Evolutionary conservation across 441 rosid species (phyloP).

Genomic region (Erysimum cheiri): DNA sequence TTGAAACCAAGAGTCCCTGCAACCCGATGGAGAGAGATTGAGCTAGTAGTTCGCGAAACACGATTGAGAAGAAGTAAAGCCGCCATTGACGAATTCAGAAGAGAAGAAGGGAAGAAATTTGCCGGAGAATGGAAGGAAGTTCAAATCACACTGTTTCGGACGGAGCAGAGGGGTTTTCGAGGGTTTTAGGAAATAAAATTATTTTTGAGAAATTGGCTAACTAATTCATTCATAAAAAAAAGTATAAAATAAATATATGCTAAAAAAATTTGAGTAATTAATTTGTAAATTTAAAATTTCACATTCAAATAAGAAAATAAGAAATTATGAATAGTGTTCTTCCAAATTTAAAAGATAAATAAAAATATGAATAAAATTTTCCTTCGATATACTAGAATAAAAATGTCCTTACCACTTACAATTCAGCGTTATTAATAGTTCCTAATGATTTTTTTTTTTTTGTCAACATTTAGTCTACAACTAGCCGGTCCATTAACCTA

Average conservation of each 20-base stretch:
- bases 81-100: slow-evolving; percentile 40
- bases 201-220: neutral
- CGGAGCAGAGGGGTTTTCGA: slow-evolving; percentile 33
- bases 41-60: slow-evolving; percentile 45
- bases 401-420: no score
- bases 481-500: no score
- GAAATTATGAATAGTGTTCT: no score
- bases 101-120: slow-evolving; percentile 9
- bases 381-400: no score
- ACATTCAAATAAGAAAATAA: no score
- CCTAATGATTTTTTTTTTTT: no score
- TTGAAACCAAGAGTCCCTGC: slow-evolving; percentile 38
- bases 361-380: no score
- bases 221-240: neutral
- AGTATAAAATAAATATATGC: no score
- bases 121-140: slow-evolving; percentile 17
- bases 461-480: no score
- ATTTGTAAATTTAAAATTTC: no score
- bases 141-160: neutral
- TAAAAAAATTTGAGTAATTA: neutral
- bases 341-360: no score
- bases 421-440: no score
- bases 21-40: slow-evolving; percentile 35
- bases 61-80: slow-evolving; percentile 45
- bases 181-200: slow-evolving; percentile 29